phyloP scores from a whole-genome alignment of 2,329 filamentous ascomycete species.

The Shiraia sp. region DNA sequence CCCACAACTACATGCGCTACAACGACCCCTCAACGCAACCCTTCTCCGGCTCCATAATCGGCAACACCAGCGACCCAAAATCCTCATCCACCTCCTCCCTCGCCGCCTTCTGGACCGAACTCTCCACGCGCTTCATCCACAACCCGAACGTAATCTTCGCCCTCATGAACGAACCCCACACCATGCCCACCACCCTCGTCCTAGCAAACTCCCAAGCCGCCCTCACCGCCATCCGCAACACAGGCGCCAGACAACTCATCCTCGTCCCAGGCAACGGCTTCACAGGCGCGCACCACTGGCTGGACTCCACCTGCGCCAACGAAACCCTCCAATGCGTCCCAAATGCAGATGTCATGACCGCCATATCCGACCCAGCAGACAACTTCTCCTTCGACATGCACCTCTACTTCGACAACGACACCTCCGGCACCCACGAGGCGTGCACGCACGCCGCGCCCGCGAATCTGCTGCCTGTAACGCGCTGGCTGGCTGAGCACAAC shows the following conservation, averaged over 20 bases:
- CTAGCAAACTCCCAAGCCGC: conserved; percentile 55
- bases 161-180: conserved; percentile 57
- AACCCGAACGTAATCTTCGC: conserved; percentile 55
- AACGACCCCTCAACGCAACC: conserved; percentile 57
- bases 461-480: conserved; percentile 49
- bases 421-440: conserved; percentile 52
- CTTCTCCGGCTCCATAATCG: conserved; percentile 54
- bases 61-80: conserved; percentile 49
- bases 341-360: conserved; percentile 44
- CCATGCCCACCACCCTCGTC: conserved; percentile 53
- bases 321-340: conserved; percentile 40
- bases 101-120: conserved; percentile 55
- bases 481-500: conserved; percentile 52
- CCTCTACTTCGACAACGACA: conserved; percentile 57
- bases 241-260: conserved; percentile 53
- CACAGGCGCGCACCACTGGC: conserved; percentile 55
- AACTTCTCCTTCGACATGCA: conserved; percentile 58
- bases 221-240: conserved; percentile 50
- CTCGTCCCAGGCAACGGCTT: conserved; percentile 56
- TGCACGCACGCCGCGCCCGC: conserved; percentile 48
- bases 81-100: conserved; percentile 55
- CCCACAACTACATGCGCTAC: conserved; percentile 59
- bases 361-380: conserved; percentile 52
- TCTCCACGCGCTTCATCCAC: conserved; percentile 50
- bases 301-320: conserved; percentile 30